A percentile compares a stretch with the other conserved stretches of the same genome.
phyloP scores from a whole-genome alignment of 225 moss, liverwort and hornwort genomes.

The Sphagnum contortum region DNA sequence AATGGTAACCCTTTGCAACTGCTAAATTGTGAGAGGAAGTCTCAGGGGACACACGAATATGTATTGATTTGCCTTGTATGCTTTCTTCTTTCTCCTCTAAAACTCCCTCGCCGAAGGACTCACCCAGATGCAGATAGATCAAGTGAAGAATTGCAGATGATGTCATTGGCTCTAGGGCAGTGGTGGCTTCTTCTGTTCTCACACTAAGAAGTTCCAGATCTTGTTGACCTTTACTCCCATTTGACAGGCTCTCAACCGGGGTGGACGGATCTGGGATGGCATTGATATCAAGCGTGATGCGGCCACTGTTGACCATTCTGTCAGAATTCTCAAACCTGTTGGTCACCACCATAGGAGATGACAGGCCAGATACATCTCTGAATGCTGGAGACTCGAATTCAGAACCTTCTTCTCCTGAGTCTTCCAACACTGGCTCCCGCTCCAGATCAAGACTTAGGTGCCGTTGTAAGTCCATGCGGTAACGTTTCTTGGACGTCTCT shows the following conservation, averaged over 20 bases:
- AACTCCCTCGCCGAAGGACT: conserved; percentile 27
- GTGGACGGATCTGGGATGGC: conserved; percentile 51
- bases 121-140: conserved; percentile 23
- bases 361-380: conserved; percentile 7
- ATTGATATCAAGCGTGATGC: conserved; percentile 52
- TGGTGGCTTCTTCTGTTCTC: conserved; percentile 13
- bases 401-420: conserved; percentile 44
- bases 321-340: neutral
- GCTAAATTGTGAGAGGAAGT: neutral
- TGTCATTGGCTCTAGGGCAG: conserved; percentile 12
- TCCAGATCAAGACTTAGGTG: conserved; percentile 79
- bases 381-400: conserved; percentile 23
- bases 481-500: conserved; percentile 68
- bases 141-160: conserved; percentile 30
- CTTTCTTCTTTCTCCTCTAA: conserved; percentile 25
- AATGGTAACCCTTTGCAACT: conserved; percentile 3
- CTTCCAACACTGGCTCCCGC: conserved; percentile 75
- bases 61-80: conserved; percentile 26
- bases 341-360: conserved; percentile 7
- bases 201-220: conserved; percentile 25
- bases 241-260: conserved; percentile 37
- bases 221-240: conserved; percentile 32
- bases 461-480: conserved; percentile 75
- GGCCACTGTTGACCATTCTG: conserved; percentile 16
- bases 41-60: conserved; percentile 23